These are phyloP conservation scores for Oryza coarctata DNA, from an alignment of 176 grass and related monocot species.

Conservation along the genomic window DNA sequence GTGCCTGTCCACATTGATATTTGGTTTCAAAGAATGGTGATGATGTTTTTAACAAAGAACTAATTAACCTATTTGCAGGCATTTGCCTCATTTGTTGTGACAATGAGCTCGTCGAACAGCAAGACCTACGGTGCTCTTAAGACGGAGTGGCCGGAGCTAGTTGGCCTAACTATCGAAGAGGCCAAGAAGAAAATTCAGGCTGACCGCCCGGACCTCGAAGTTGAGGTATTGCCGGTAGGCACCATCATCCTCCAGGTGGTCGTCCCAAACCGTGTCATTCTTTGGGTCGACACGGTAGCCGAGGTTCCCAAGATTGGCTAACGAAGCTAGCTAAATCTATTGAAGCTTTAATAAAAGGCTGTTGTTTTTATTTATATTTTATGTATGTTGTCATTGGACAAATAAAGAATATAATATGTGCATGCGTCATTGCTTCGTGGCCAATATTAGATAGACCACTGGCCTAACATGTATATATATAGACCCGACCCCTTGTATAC, in stretches of 20 bases:
- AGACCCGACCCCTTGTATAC: no score
- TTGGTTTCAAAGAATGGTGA: neutral
- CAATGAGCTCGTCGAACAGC: constrained; percentile 10
- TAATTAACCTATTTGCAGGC: neutral
- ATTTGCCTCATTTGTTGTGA: neutral
- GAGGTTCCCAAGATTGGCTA: constrained; percentile 23
- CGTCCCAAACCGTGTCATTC: neutral
- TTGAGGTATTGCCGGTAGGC: neutral
- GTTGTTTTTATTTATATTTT: no score
- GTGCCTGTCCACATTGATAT: neutral
- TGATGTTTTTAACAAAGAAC: neutral
- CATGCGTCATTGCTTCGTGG: no score
- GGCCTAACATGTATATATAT: no score
- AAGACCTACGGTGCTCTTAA: neutral
- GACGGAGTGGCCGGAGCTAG: constrained; percentile 38
- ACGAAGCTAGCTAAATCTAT: neutral
- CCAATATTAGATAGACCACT: no score
- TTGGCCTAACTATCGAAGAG: constrained; percentile 9
- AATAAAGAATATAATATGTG: no score
- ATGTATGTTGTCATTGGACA: no score
- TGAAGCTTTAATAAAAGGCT: no score
- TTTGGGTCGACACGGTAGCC: constrained; percentile 31
- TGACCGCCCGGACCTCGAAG: constrained; percentile 14
- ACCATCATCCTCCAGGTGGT: accelerated
- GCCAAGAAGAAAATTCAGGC: constrained; percentile 30